Base-by-base conservation (phyloP, 1,284 basidiomycete genomes). In the Puccinia horiana region DNA sequence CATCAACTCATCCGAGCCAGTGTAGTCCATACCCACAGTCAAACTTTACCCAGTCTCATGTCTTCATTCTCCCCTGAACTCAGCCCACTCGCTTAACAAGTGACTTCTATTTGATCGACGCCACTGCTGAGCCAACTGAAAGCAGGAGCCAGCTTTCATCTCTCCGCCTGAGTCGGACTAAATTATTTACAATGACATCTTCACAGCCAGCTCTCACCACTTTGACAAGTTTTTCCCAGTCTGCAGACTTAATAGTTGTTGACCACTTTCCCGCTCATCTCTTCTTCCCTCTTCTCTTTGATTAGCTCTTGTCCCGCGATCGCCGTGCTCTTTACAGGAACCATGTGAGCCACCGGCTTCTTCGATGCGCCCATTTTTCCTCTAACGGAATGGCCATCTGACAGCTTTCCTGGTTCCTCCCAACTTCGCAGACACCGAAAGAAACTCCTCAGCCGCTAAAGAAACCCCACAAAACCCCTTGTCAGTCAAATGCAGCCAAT, bases 221-320 rank as follows among this genome's bases (percentile, higher is more conserved):
- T 18, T 44, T 16, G 18, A 54, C 23, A 54, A 54, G 16, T 47
- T 47, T 47, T 16, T 47, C 9, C 16, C 44, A 47, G 9, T 16
- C 44, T 8, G 44, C 16, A 16, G 44, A 47, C 44, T 47, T 16
- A 47, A 47, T 47, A 47, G 9, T 47, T 47, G 44, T 35, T 65
- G 63, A 18, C 63, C 4, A 16, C 23, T n/a, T 5, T 35, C 37
- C 37, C 63, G 14, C 61, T 54, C 52, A 0, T 23, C 52, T 54
- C 52, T 54, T 54, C 12, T 18, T 9, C 44, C 18, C 18, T 47
- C 44, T 47, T 47, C 44, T 40, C 35, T 61, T 37, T 37, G 40
- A 67, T 44, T n/a, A 18, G 65, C 11, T 47, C 42, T 29, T 69
- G 42, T 69, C 65, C 35, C 42, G 65, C 42, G 42, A 69, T 69